These are phyloP conservation scores for Starmerella bombicola DNA, from an alignment of 805 yeast genomes.

Conservation along the genomic window DNA sequence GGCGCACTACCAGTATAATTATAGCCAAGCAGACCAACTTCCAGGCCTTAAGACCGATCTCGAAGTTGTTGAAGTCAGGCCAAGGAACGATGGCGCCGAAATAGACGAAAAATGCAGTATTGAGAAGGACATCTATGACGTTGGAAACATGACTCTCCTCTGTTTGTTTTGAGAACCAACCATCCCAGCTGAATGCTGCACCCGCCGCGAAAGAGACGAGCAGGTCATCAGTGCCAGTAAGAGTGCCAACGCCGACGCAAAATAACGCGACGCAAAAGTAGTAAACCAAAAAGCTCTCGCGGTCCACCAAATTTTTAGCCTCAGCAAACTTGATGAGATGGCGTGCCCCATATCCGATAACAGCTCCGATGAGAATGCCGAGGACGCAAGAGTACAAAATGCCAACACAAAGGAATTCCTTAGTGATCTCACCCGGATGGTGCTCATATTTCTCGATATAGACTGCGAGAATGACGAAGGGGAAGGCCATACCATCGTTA, in stretches of 20 bases:
- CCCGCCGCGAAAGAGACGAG: conserved; percentile 88
- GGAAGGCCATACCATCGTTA: conserved; percentile 94
- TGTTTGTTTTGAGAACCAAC: conserved; percentile 70
- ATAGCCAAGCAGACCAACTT: conserved; percentile 63
- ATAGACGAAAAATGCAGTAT: conserved; percentile 77
- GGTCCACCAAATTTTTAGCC: conserved; percentile 53
- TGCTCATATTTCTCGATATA: conserved; percentile 56
- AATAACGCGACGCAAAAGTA: conserved; percentile 69
- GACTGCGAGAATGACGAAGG: conserved; percentile 62
- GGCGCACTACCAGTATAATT: conserved; percentile 58
- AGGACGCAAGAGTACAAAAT: conserved; percentile 70
- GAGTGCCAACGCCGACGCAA: conserved; percentile 82
- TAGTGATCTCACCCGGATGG: conserved; percentile 52
- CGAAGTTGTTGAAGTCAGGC: conserved; percentile 53
- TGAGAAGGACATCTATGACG: conserved; percentile 72
- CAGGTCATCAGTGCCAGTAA: conserved; percentile 79
- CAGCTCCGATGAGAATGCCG: conserved; percentile 62
- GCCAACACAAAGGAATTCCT: conserved; percentile 68
- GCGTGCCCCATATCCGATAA: conserved; percentile 59
- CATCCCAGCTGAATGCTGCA: conserved; percentile 88
- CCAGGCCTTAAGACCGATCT: conserved; percentile 62
- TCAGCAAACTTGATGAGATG: conserved; percentile 67
- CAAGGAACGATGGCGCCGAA: conserved; percentile 88
- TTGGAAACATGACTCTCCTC: conserved; percentile 80
- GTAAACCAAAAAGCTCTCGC: conserved; percentile 79